phyloP scores from a whole-genome alignment of 352 stramenopile genomes.

The Globisporangium spinosum region DNA sequence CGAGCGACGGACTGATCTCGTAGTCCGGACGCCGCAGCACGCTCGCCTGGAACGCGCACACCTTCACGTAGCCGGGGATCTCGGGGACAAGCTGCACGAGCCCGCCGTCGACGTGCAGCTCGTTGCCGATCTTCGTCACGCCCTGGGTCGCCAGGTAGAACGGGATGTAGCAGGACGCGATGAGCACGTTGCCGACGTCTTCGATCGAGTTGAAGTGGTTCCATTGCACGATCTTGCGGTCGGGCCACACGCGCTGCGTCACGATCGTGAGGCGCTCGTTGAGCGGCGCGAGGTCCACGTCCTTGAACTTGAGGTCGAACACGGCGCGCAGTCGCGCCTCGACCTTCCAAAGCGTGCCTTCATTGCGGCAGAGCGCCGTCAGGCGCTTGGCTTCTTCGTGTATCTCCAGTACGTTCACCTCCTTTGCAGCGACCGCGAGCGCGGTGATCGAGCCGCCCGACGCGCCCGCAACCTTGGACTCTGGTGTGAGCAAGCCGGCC shows the following conservation, averaged over 20 bases:
- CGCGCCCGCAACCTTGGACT: conserved; percentile 63
- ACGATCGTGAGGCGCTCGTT: conserved; percentile 56
- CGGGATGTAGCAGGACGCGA: conserved; percentile 76
- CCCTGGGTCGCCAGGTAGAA: conserved; percentile 63
- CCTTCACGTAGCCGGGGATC: conserved; percentile 57
- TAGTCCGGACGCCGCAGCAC: conserved; percentile 59
- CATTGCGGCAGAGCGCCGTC: conserved; percentile 39
- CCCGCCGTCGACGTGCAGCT: conserved; percentile 69
- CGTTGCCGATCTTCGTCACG: conserved; percentile 48
- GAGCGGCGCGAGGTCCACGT: conserved; percentile 37
- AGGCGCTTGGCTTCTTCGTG: conserved; percentile 58
- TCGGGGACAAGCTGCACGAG: conserved; percentile 68
- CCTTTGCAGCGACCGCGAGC: conserved; percentile 50
- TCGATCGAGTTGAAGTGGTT: conserved; percentile 55
- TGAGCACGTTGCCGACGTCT: conserved; percentile 58
- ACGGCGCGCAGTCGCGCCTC: conserved; percentile 52
- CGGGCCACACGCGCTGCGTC: conserved; percentile 70
- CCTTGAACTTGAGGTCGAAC: conserved; percentile 51
- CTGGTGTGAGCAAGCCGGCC: conserved; percentile 38
- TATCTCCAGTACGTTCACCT: conserved; percentile 45
- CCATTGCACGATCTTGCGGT: conserved; percentile 40
- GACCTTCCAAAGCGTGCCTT: conserved; percentile 65
- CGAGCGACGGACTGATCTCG: conserved; percentile 71
- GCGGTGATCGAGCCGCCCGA: conserved; percentile 71
- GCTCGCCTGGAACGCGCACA: conserved; percentile 63